These are phyloP conservation scores for Scheffersomyces illinoinensis DNA, from an alignment of 1,139 yeast genomes.

Conservation along the genomic window DNA sequence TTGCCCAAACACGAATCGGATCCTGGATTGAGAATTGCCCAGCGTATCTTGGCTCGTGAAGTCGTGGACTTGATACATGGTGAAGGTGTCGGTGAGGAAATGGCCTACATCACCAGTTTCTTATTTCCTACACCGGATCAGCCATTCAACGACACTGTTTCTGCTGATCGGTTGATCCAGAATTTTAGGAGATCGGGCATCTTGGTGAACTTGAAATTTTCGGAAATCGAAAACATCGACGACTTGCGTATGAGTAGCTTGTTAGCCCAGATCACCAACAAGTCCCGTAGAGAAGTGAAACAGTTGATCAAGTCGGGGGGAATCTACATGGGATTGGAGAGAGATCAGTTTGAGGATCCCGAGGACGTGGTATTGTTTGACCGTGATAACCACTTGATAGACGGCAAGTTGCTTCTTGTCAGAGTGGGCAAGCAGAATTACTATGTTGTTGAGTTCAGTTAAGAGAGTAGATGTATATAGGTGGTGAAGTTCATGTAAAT, in stretches of 20 bases:
- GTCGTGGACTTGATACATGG: constrained; percentile 90
- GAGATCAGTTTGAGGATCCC: constrained; percentile 54
- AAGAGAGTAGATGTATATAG: background rate
- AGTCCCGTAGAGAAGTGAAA: constrained; percentile 54
- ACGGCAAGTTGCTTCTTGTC: constrained; percentile 59
- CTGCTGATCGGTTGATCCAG: constrained; percentile 54
- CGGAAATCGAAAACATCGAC: constrained; percentile 30
- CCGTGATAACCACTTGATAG: constrained; percentile 52
- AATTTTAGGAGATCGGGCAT: constrained; percentile 67
- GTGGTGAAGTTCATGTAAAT: background rate
- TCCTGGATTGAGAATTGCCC: constrained; percentile 72
- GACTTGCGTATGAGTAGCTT: constrained; percentile 45
- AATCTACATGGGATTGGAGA: constrained; percentile 65
- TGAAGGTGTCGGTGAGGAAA: constrained; percentile 65
- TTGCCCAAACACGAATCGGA: constrained; percentile 52
- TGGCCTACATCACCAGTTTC: constrained; percentile 63
- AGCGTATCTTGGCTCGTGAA: constrained; percentile 75
- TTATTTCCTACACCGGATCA: constrained; percentile 63
- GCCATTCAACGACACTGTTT: constrained; percentile 45
- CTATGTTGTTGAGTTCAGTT: constrained; percentile 49
- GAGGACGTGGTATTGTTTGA: constrained; percentile 51
- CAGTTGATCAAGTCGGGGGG: constrained; percentile 72
- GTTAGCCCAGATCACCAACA: constrained; percentile 38
- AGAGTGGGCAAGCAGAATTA: constrained; percentile 77
- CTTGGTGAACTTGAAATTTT: constrained; percentile 38